Conservation (phyloP, 345 rosid species). For the Eucalyptus urophylla region DNA sequence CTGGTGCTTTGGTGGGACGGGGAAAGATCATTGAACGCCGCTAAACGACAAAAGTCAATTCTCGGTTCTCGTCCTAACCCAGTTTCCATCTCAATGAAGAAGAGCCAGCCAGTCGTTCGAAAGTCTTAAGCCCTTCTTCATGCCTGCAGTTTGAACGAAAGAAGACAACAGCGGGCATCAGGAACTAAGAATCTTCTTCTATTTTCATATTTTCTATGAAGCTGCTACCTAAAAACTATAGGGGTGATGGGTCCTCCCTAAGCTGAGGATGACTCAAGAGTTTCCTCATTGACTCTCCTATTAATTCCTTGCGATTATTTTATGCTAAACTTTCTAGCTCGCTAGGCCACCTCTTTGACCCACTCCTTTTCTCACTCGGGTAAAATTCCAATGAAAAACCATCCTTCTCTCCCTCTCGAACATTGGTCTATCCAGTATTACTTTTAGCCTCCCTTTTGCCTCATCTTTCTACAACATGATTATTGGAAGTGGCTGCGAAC, state of each 20-base stretch:
- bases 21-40: neutral
- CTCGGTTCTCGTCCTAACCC: neutral
- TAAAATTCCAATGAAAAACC: neutral
- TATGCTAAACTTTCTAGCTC: neutral
- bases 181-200: neutral
- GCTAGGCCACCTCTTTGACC: neutral
- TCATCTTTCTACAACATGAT: constrained; percentile 18
- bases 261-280: neutral
- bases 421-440: neutral
- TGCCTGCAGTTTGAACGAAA: neutral
- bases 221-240: neutral
- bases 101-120: neutral
- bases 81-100: neutral
- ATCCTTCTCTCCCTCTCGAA: neutral
- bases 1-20: neutral
- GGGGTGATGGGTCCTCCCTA: neutral
- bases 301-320: neutral
- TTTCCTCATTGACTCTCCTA: neutral
- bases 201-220: neutral
- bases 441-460: neutral
- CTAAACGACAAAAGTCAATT: neutral
- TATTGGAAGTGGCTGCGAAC: constrained; percentile 4
- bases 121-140: neutral
- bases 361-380: neutral
- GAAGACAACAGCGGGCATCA: neutral